Conservation (phyloP, 805 yeast genomes). For the Kuraishia capsulata region DNA sequence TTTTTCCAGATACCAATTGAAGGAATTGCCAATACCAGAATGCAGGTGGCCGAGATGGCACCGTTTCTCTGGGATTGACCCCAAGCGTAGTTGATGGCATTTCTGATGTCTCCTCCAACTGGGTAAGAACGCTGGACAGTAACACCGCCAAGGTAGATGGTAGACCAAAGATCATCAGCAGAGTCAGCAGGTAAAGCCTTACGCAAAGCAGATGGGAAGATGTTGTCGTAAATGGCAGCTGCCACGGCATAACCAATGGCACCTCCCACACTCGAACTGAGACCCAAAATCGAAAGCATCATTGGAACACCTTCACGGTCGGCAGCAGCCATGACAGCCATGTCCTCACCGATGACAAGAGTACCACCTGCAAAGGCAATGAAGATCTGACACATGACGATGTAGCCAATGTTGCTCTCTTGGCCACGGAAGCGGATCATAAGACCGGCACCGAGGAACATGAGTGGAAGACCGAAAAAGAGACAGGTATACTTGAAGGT, state of each 20-base stretch:
- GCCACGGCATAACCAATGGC: constrained; percentile 30
- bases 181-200: constrained; percentile 15
- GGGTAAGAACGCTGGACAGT: constrained; percentile 13
- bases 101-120: constrained; percentile 14
- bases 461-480: constrained; percentile 13
- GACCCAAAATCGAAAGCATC: constrained; percentile 24
- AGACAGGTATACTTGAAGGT: constrained; percentile 14
- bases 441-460: constrained; percentile 15
- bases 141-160: constrained; percentile 14
- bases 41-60: constrained; percentile 15
- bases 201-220: constrained; percentile 16
- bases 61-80: constrained; percentile 15
- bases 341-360: constrained; percentile 17
- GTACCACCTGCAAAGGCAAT: constrained; percentile 32
- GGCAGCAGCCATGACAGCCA: constrained; percentile 28
- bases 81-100: constrained; percentile 18
- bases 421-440: constrained; percentile 17
- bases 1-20: constrained; percentile 19
- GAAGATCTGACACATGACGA: constrained; percentile 22
- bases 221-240: constrained; percentile 26
- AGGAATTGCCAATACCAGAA: constrained; percentile 14
- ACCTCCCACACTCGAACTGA: constrained; percentile 26
- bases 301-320: constrained; percentile 32
- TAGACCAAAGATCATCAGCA: constrained; percentile 6
- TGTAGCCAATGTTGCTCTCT: constrained; percentile 11